A percentile compares a stretch with the other conserved stretches of the same genome.
Conservation (phyloP, 331 rosid genomes). For the Malus hybrid region DNA sequence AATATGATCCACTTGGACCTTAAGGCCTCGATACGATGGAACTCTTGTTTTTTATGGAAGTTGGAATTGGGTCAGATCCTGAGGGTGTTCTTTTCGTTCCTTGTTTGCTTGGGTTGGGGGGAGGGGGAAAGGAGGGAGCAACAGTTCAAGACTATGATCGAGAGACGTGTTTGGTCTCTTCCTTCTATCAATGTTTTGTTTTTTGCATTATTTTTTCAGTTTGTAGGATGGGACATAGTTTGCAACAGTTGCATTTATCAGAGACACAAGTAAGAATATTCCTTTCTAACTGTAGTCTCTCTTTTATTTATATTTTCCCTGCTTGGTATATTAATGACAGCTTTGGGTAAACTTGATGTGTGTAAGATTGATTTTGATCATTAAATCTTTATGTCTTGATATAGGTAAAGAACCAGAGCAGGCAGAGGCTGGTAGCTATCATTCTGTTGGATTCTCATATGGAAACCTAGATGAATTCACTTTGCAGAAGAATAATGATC, state of each 20-base stretch:
- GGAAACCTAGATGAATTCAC: conserved; percentile 32
- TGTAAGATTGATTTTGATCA: conserved; percentile 19
- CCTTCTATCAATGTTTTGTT: conserved; percentile 10
- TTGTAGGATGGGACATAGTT: conserved; percentile 64
- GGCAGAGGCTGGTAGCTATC: conserved; percentile 30
- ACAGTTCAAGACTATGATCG: neutral
- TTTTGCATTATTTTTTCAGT: conserved; percentile 34
- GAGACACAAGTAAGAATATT: conserved; percentile 59
- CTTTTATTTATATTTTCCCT: conserved; percentile 14
- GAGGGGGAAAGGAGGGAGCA: neutral
- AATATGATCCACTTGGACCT: neutral
- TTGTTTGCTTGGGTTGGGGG: neutral
- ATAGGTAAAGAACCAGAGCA: conserved; percentile 28
- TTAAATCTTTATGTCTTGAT: conserved; percentile 30
- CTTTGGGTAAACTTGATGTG: conserved; percentile 1
- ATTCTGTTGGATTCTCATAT: conserved; percentile 59
- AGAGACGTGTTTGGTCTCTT: conserved; percentile 1
- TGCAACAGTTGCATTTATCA: conserved; percentile 49
- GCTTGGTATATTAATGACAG: conserved; percentile 10
- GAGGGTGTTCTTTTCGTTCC: neutral
- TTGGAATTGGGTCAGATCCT: neutral
- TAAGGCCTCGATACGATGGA: neutral
- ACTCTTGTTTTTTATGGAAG: neutral
- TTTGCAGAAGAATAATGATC: conserved; percentile 29
- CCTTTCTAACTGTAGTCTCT: conserved; percentile 1